Evolutionary conservation across 441 rosid genomes (phyloP), one percentile per base, ranked within the genome.

Genomic region (Flueggea neowawraea): DNA sequence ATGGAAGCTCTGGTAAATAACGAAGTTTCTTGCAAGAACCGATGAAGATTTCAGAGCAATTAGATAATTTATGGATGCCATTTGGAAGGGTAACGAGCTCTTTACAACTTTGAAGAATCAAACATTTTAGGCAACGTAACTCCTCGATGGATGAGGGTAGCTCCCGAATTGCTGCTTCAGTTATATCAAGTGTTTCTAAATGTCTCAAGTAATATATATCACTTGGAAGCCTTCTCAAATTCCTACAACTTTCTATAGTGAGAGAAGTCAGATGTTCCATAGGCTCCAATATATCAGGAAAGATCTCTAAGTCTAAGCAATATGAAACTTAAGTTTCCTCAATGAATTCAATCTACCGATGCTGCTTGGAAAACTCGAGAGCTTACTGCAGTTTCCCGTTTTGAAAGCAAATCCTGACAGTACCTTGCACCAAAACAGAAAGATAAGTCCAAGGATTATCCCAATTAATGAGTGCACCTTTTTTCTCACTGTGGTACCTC

Each of bases 1-100:
- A 2, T 41, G 75, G 78, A 11, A 75, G 64, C 55, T 70, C 67
- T 7, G 75, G 69, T 13, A 68, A 43, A 0, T 39, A 48, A 11
- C 31, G 52, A 22, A 69, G 66, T 16, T 43, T 43, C 16, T 7
- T 58, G 67, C 78, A 69, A 50, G 56, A 0, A 9, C 15, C 58
- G 9, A 33, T n/a, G 43, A 13, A 32, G 4, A 57, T 10, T 33
- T 36, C 16, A 4, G 16, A 6, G 12, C 31, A 16, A 7, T 57
- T 57, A 15, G 45, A 15, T 14, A 57, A 47, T 12, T 36, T 57
- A 4, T 57, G 60, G n/a, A 57, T 67, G 22, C 12, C 6, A 16
- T 22, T 16, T 15, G 51, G 60, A 10, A 63, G n/a, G 6, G 7
- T 33, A 11, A n/a, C 51, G n/a, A 68, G 36, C 6, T 51, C 28